Base-by-base conservation (phyloP, 129 eudicot species). In the Calendula officinalis region DNA sequence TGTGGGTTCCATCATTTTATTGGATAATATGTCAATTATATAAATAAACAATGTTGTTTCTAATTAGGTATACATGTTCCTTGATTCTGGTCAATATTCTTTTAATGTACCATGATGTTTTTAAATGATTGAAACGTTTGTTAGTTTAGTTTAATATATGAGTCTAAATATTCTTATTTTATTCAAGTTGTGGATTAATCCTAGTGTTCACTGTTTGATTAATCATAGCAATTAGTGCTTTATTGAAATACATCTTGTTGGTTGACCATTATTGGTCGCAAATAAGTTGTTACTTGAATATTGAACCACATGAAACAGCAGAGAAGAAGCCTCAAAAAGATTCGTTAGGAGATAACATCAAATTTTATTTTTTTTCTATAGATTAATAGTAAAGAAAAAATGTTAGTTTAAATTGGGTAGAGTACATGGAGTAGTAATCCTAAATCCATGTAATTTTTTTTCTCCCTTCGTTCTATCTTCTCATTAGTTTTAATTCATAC, bases 1-100 rank as follows among this genome's bases (percentile, higher is more conserved):
- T 56, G 74, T 69, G 74, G 74, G 66, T 69, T 69, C 58, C 66
- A 54, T 49, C 60, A 34, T 34, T 38, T 59, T 69, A 45, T 5
- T 10, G 6, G 35, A 41, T 43, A 10, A 34, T 33, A 14, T 68
- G 54, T 45, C 45, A n/a, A 68, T 56, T 32, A 56, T 33, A 6
- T 17, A 44, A 49, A 22, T 52, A 17, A 66, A 38, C 22, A 49
- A 41, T 36, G 38, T 53, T 66, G 71, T 66, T 52, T 32, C 71
- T 40, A 30, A 14, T 39, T 52, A 16, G 30, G 71, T 32, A 40
- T 41, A 39, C 62, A 53, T 67, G 42, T 53, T 42, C 72, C 62
- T 52, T 53, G 62, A 54, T 67, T 41, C 72, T 27, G 30, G 42
- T 53, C 53, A 53, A 11, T 52, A 67, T 67, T 67, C 11, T 52